Evolutionary conservation across 139 green algal genomes (phyloP), one percentile per base, ranked within the genome.

Genomic region (Tetradesmus lagerheimii): DNA sequence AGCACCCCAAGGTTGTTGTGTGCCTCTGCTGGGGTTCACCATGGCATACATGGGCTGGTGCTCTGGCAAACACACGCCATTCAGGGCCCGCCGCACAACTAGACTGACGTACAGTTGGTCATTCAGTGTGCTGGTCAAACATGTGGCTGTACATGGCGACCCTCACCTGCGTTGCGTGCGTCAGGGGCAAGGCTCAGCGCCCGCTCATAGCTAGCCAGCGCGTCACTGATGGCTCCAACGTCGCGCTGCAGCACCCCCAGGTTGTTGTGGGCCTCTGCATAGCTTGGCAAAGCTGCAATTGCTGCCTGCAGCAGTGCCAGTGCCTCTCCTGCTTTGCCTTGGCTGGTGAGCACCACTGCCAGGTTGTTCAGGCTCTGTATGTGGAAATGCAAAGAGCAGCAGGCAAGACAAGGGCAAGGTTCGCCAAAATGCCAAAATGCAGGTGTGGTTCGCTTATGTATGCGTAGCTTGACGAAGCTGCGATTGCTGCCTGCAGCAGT

Each of bases 1-100:
- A 99, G 94, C 89, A 98, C 96, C 0, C 94, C 98, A 81, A 99
- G 92, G 92, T 99, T 99, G 93, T 99, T 99, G 93, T 97, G 95
- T 0, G 98, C 98, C 92, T 99, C 97, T 76, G 96, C 93, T n/a
- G n/a, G n/a, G n/a, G n/a, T n/a, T n/a, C n/a, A n/a, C n/a, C n/a
- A n/a, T n/a, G n/a, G n/a, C n/a, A n/a, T n/a, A n/a, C n/a, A n/a
- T n/a, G n/a, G n/a, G n/a, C n/a, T n/a, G n/a, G n/a, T n/a, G n/a
- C n/a, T n/a, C n/a, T n/a, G n/a, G n/a, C n/a, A n/a, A n/a, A n/a
- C n/a, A n/a, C n/a, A n/a, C n/a, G n/a, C n/a, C n/a, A n/a, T n/a
- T n/a, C n/a, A n/a, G n/a, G n/a, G n/a, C n/a, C n/a, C n/a, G n/a
- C n/a, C n/a, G n/a, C n/a, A n/a, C n/a, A n/a, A n/a, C n/a, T n/a